These are phyloP conservation scores for Penicillium nordicum DNA, from an alignment of 2,329 filamentous ascomycete species.

Conservation along the genomic window DNA sequence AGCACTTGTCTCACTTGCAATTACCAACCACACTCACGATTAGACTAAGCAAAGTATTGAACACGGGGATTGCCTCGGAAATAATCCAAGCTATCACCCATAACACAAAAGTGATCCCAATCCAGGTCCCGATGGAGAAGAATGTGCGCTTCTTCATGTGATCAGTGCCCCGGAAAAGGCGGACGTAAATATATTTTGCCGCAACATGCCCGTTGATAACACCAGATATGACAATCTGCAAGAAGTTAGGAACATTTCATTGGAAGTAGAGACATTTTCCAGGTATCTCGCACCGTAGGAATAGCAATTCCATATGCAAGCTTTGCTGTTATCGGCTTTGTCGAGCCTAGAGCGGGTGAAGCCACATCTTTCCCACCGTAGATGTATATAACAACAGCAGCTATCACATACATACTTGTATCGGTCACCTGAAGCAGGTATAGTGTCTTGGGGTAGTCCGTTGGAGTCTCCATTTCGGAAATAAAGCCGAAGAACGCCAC, in stretches of 20 bases:
- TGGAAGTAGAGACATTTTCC: background rate
- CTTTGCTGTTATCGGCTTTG: constrained; percentile 54
- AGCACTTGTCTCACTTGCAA: background rate
- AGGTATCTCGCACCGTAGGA: constrained; percentile 47
- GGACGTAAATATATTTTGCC: constrained; percentile 61
- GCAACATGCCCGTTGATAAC: constrained; percentile 66
- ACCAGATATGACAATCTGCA: constrained; percentile 60
- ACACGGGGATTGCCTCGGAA: constrained; percentile 65
- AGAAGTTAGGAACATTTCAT: background rate
- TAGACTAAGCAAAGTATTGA: constrained; percentile 61
- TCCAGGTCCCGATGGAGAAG: constrained; percentile 55
- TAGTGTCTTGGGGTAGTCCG: constrained; percentile 59
- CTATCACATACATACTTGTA: constrained; percentile 60
- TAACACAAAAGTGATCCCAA: constrained; percentile 50
- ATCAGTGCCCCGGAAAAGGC: constrained; percentile 59
- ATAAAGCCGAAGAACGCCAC: constrained; percentile 66
- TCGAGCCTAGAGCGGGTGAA: constrained; percentile 64
- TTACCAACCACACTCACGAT: constrained; percentile 35
- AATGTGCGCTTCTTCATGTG: constrained; percentile 48
- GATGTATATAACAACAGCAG: constrained; percentile 64
- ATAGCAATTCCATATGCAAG: constrained; percentile 64
- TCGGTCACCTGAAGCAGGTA: constrained; percentile 56
- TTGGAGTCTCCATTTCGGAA: constrained; percentile 59
- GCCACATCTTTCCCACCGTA: constrained; percentile 60
- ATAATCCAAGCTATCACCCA: constrained; percentile 64